phyloP scores from a whole-genome alignment of 345 rosid genomes.

The Lepidium africanum region DNA sequence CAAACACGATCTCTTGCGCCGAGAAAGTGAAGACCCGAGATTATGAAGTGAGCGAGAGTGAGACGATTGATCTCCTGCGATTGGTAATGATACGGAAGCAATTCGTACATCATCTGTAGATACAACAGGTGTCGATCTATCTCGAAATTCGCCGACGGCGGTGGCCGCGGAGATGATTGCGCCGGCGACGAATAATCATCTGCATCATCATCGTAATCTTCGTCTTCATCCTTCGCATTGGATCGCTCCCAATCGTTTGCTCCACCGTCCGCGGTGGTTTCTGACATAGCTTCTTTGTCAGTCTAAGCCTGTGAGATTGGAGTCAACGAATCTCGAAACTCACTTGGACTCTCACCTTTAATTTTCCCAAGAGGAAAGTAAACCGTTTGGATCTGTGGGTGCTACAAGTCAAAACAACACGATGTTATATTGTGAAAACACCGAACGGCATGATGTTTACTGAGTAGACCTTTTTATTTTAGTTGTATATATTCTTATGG shows the following conservation, averaged over 20 bases:
- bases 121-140: conserved; percentile 54
- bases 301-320: not conserved
- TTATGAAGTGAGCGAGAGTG: conserved; percentile 71
- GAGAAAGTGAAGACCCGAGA: conserved; percentile 78
- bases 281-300: conserved; percentile 9
- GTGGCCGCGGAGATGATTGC: conserved; percentile 12
- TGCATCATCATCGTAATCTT: conserved; percentile 17
- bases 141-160: conserved; percentile 32
- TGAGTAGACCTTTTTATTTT: not conserved
- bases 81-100: conserved; percentile 66
- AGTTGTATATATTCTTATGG: no score
- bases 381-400: not conserved
- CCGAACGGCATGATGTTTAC: not conserved
- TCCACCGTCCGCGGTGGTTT: conserved; percentile 10
- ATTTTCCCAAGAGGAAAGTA: not conserved
- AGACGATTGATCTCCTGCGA: conserved; percentile 83
- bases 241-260: conserved; percentile 4
- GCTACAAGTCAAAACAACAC: not conserved
- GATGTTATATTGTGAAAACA: not conserved
- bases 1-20: conserved; percentile 55
- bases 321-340: conserved; percentile 17
- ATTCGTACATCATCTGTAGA: conserved; percentile 69
- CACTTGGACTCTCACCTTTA: not conserved
- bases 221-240: not conserved
- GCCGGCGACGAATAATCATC: conserved; percentile 26